Conservation (phyloP, 2,329 filamentous ascomycete species). For the Colletotrichum noveboracense region DNA sequence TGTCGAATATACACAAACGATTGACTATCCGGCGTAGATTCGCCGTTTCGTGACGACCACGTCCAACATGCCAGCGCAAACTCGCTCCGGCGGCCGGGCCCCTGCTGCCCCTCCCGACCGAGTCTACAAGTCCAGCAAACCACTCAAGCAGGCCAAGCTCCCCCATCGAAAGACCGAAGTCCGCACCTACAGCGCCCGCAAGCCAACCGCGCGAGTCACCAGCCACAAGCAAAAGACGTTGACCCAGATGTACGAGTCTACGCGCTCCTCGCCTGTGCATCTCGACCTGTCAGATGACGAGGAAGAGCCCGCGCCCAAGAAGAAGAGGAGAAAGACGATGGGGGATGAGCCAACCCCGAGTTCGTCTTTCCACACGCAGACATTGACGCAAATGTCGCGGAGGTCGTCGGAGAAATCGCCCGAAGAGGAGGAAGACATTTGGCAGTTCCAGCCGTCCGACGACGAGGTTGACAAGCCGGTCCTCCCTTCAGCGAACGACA, state of each 20-base stretch:
- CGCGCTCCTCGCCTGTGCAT: slow-evolving; percentile 27
- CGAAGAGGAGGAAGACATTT: slow-evolving; percentile 4
- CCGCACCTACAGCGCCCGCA: slow-evolving; percentile 36
- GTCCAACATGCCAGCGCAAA: slow-evolving; percentile 38
- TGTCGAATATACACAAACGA: background rate
- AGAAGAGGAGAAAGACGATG: slow-evolving; percentile 30
- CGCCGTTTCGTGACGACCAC: background rate
- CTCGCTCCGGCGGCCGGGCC: slow-evolving; percentile 40
- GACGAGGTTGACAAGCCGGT: slow-evolving; percentile 37
- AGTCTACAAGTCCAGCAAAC: slow-evolving; percentile 42
- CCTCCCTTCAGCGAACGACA: slow-evolving; percentile 44
- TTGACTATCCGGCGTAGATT: background rate
- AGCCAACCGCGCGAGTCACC: slow-evolving; percentile 9
- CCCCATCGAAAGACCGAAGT: slow-evolving; percentile 37
- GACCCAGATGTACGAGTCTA: slow-evolving; percentile 46
- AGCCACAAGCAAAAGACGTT: slow-evolving; percentile 42
- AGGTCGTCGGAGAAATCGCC: slow-evolving; percentile 43
- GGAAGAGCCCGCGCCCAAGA: slow-evolving; percentile 12
- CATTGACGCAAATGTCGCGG: slow-evolving; percentile 46
- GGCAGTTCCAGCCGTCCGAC: slow-evolving; percentile 42
- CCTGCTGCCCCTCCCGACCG: slow-evolving; percentile 32
- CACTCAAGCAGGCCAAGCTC: slow-evolving; percentile 44
- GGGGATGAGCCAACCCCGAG: slow-evolving; percentile 31
- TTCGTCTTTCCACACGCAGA: slow-evolving; percentile 45
- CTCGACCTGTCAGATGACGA: slow-evolving; percentile 29